Percentiles rank a stretch among this genome's conserved stretches.
Evolutionary conservation across 352 stramenopile genomes (phyloP).

Genomic region (Phytophthora hybrid): DNA sequence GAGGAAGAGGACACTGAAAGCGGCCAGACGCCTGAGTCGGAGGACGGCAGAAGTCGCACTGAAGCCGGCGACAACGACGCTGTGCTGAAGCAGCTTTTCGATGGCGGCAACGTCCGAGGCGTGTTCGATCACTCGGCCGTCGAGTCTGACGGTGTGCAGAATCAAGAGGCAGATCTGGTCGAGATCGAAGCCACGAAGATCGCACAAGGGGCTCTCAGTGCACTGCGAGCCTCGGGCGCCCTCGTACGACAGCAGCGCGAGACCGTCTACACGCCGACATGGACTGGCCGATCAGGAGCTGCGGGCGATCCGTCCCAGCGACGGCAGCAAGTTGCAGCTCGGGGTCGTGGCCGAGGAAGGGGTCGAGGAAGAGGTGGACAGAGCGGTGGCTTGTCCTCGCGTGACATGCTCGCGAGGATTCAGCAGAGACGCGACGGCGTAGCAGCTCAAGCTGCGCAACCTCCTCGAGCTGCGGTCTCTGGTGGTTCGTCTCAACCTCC

Average conservation of each 20-base stretch:
- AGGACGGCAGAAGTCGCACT: slow-evolving; percentile 2
- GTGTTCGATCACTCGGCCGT: slow-evolving; percentile 97
- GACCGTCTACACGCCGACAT: slow-evolving; percentile 76
- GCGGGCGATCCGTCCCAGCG: slow-evolving; percentile 73
- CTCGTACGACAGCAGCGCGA: slow-evolving; percentile 73
- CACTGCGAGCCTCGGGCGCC: slow-evolving; percentile 82
- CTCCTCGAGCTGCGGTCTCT: neutral
- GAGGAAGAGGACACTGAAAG: slow-evolving; percentile 35
- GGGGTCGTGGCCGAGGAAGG: slow-evolving; percentile 18
- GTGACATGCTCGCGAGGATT: slow-evolving; percentile 79
- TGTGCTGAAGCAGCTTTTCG: slow-evolving; percentile 92
- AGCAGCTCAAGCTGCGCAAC: slow-evolving; percentile 12
- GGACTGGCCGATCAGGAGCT: slow-evolving; percentile 75
- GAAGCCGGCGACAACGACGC: slow-evolving; percentile 79
- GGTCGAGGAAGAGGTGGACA: slow-evolving; percentile 28
- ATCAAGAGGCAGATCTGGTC: slow-evolving; percentile 92
- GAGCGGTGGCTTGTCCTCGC: slow-evolving; percentile 51
- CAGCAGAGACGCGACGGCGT: slow-evolving; percentile 41
- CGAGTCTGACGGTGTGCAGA: slow-evolving; percentile 87
- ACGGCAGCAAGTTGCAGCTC: slow-evolving; percentile 23
- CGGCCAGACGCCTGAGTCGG: slow-evolving; percentile 7
- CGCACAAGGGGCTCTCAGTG: slow-evolving; percentile 83
- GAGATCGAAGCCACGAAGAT: slow-evolving; percentile 93
- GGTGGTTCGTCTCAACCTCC: slow-evolving; percentile 8
- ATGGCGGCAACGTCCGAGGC: slow-evolving; percentile 90